Evolutionary conservation across 2,329 filamentous ascomycete species (phyloP).

Genomic region (Clonostachys byssicola): DNA sequence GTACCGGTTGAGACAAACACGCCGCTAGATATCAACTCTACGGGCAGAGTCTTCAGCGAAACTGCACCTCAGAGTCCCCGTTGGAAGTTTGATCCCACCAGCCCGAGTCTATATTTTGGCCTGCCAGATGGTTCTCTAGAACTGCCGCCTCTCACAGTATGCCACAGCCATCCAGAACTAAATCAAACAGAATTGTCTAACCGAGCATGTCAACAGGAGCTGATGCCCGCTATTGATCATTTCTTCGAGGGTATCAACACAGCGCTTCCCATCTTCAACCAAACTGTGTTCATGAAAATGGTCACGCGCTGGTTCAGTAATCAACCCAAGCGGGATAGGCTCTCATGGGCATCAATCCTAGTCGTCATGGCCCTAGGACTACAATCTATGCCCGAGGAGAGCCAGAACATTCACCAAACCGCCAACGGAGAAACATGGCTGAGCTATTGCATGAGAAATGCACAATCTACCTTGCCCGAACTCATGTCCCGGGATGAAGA

Average conservation of each 20-base stretch:
- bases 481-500: conserved; percentile 30
- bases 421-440: conserved; percentile 12
- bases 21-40: too few relatives aligned
- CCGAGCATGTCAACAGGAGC: conserved; percentile 6
- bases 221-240: conserved; percentile 26
- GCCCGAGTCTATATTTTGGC: too few relatives aligned
- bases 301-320: conserved; percentile 25
- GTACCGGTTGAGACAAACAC: too few relatives aligned
- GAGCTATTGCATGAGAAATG: conserved; percentile 25
- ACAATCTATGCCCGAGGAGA: conserved; percentile 6
- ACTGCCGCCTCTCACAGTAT: too few relatives aligned
- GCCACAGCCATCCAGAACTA: too few relatives aligned
- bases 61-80: too few relatives aligned
- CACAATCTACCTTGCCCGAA: conserved; percentile 29
- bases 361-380: conserved; percentile 30
- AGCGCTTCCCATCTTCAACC: conserved; percentile 29
- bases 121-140: too few relatives aligned
- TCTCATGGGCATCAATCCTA: conserved; percentile 30
- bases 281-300: conserved; percentile 25
- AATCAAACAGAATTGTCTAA: too few relatives aligned
- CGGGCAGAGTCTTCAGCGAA: too few relatives aligned
- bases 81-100: too few relatives aligned
- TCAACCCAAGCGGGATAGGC: conserved; percentile 8
- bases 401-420: background rate
- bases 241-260: conserved; percentile 29